Evolutionary conservation across 345 rosid genomes (phyloP).

Genomic region (Gossypium rotundifolium): DNA sequence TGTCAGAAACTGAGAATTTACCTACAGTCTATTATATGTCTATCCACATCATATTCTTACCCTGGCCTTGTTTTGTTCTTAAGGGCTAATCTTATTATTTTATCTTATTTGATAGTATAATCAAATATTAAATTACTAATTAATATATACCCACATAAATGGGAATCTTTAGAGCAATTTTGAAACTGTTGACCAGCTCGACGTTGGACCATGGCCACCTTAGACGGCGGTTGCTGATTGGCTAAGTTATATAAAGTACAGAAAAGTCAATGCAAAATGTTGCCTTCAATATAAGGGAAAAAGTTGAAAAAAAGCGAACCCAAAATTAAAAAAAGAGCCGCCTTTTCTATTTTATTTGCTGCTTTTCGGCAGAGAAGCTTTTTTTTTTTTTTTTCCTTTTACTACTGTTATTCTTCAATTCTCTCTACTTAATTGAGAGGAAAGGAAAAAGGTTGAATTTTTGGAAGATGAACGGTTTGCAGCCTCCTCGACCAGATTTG

Average conservation of each 20-base stretch:
- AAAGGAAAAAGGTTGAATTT: not conserved
- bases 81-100: too few species aligned
- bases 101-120: too few species aligned
- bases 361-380: not conserved
- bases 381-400: not conserved
- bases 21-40: not conserved
- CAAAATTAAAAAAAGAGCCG: constrained; percentile 4
- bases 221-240: not conserved
- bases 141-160: too few species aligned
- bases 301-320: not conserved
- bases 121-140: too few species aligned
- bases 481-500: constrained; percentile 26
- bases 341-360: constrained; percentile 7
- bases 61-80: not conserved
- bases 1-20: not conserved
- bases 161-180: not conserved
- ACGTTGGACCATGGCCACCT: constrained; percentile 3
- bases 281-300: not conserved
- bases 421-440: not conserved
- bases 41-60: not conserved
- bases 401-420: not conserved
- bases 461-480: constrained; percentile 28
- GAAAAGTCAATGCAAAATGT: constrained; percentile 4
- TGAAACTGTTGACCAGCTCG: constrained; percentile 3
- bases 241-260: not conserved